phyloP scores from a whole-genome alignment of 78 protist species.

The Guillardia theta region DNA sequence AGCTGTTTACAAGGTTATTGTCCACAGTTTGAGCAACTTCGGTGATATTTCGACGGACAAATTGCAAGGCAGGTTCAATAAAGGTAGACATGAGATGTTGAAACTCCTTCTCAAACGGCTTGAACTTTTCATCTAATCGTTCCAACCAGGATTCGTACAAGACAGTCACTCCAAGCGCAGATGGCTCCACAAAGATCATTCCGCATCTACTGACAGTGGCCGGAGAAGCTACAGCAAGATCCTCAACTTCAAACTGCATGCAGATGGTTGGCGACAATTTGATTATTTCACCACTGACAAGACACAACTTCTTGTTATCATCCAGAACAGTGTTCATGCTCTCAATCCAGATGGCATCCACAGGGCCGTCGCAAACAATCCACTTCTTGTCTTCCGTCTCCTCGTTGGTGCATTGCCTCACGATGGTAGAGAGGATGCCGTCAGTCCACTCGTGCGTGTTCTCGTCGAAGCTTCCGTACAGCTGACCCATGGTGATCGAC shows the following conservation, averaged over 20 bases:
- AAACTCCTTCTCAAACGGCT: not conserved
- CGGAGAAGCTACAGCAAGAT: conserved; percentile 87
- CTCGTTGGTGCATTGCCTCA: not conserved
- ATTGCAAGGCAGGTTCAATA: not conserved
- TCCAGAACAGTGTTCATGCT: conserved; percentile 88
- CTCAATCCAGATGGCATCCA: conserved; percentile 83
- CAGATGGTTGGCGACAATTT: conserved; percentile 58
- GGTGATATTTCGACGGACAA: conserved; percentile 54
- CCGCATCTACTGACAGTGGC: conserved; percentile 88
- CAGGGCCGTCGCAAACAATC: conserved; percentile 78
- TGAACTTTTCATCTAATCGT: not conserved
- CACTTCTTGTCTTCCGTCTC: conserved; percentile 53
- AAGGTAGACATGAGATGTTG: not conserved
- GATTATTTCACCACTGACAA: conserved; percentile 80
- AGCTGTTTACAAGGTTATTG: not conserved
- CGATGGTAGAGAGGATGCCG: conserved; percentile 69
- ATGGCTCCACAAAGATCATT: conserved; percentile 83
- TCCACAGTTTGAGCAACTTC: conserved; percentile 23
- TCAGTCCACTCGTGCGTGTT: conserved; percentile 88
- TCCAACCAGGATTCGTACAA: not conserved
- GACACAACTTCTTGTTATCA: conserved; percentile 90
- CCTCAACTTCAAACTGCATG: conserved; percentile 87
- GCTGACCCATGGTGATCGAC: conserved; percentile 77
- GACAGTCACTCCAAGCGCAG: not conserved
- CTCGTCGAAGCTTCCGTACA: conserved; percentile 83